phyloP scores from a whole-genome alignment of 164 flowering plant genomes.

The Magnolia sinica region DNA sequence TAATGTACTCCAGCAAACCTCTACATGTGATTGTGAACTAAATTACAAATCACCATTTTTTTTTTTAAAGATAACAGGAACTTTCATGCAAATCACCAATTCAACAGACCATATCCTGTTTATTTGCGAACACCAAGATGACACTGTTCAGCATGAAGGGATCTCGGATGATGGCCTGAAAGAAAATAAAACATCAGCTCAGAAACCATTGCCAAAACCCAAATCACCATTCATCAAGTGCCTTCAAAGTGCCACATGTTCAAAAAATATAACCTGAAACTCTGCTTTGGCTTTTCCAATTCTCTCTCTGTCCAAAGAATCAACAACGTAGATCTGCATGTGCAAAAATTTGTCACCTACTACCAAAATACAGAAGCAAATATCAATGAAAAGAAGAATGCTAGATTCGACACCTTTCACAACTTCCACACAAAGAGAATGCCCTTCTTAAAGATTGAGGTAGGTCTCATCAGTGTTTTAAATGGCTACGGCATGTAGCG shows the following conservation, averaged over 20 bases:
- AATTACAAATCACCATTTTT: no score
- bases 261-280: constrained; percentile 63
- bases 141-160: constrained; percentile 96
- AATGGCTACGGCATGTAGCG: no score
- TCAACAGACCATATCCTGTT: constrained; percentile 90
- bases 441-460: background rate
- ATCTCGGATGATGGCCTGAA: constrained; percentile 87
- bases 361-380: background rate
- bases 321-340: constrained; percentile 95
- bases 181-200: background rate
- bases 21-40: background rate
- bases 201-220: background rate
- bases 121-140: constrained; percentile 95
- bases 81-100: background rate
- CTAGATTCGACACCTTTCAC: background rate
- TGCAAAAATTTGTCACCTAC: background rate
- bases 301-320: constrained; percentile 96
- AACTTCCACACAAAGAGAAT: background rate
- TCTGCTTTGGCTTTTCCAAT: constrained; percentile 86
- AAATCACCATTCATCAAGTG: background rate
- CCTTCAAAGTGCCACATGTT: background rate
- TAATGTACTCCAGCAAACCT: background rate
- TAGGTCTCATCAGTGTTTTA: background rate
- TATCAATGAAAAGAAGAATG: background rate
- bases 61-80: no score